Conservation (phyloP, 2,329 filamentous ascomycete genomes). For the Diaporthe vexans region DNA sequence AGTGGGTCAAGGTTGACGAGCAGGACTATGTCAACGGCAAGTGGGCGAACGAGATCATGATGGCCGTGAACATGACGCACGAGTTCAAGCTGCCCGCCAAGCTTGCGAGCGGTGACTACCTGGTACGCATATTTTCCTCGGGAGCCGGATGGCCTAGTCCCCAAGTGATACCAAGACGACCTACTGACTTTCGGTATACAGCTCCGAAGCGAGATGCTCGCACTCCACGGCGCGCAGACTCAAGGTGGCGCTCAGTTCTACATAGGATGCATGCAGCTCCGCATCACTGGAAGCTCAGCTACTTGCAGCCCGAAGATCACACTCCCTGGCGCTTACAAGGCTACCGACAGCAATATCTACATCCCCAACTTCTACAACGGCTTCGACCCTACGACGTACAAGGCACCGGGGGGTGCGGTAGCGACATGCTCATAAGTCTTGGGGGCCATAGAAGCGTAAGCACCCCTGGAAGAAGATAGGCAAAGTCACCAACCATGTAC, state of each 20-base stretch:
- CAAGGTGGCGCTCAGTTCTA: constrained; percentile 55
- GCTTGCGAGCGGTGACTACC: constrained; percentile 54
- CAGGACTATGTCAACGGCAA: constrained; percentile 4
- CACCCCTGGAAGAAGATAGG: background rate
- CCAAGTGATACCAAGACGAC: no score
- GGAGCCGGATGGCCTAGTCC: background rate
- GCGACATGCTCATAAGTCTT: constrained; percentile 33
- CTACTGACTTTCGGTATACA: constrained; percentile 25
- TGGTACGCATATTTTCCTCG: constrained; percentile 46
- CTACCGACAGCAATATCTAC: constrained; percentile 61
- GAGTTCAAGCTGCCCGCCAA: constrained; percentile 49
- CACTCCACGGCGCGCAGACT: constrained; percentile 53
- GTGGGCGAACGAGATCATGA: constrained; percentile 28
- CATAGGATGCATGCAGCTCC: constrained; percentile 54
- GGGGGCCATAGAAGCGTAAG: no score
- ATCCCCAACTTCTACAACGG: constrained; percentile 59
- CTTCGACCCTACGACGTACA: constrained; percentile 53
- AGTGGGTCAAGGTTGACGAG: constrained; percentile 25
- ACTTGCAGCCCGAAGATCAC: constrained; percentile 54
- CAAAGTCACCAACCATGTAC: no score
- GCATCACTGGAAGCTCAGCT: constrained; percentile 49
- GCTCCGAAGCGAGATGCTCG: constrained; percentile 56
- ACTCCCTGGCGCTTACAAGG: constrained; percentile 68
- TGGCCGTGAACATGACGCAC: constrained; percentile 33
- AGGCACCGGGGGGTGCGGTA: constrained; percentile 35